Base-by-base conservation (phyloP, 2,329 filamentous ascomycete genomes). In the Stagonosporopsis cucurbitacearum region DNA sequence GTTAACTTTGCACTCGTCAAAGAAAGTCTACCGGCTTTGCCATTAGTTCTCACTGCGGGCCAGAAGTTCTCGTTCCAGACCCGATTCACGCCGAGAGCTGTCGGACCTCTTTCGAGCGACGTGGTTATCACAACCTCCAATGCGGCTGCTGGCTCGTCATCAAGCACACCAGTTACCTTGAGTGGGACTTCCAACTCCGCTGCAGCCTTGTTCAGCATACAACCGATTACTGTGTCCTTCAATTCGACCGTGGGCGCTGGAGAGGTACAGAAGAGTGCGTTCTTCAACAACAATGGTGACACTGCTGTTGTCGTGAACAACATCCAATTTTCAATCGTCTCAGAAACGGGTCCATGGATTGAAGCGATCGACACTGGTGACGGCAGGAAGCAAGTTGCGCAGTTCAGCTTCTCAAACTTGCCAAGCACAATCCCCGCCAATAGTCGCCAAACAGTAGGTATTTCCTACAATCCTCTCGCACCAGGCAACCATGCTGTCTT, bases 261-360 rank as follows among this genome's bases (percentile, higher is more conserved):
- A 4, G 56, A 54, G 26, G 40, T 47, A 1, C 69, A 74, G 4
- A 77, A 84, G 58, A 79, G 76, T 0, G 69, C 82, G 3, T 68
- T 84, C 0, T 70, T 86, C 35, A 73, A 71, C 56, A 86, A 86
- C 58, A 67, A 78, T 5, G 84, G 84, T 25, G 80, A 81, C 48
- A 67, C 73, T 0, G 50, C 68, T 0, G 73, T 86, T 2, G 78
- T 75, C 0, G 75, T 86, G 4, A 67, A 69, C 0, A 69, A 73
- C 13, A 75, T 85, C 15, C 60, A 74, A 23, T 82, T 79, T 64
- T 83, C 82, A 0, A 62, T 66, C 3, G 71, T 64, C 5, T 78
- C 77, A 8, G 73, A 81, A 2, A 74, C 68, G 1, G 83, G 82
- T 0, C 82, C 82, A 0, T 83, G 76, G 50, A 61, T 77, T 5